Evolutionary conservation across 1,139 yeast species (phyloP), one percentile per base, ranked within the genome.

Genomic region (Yamadazyma siamensis): DNA sequence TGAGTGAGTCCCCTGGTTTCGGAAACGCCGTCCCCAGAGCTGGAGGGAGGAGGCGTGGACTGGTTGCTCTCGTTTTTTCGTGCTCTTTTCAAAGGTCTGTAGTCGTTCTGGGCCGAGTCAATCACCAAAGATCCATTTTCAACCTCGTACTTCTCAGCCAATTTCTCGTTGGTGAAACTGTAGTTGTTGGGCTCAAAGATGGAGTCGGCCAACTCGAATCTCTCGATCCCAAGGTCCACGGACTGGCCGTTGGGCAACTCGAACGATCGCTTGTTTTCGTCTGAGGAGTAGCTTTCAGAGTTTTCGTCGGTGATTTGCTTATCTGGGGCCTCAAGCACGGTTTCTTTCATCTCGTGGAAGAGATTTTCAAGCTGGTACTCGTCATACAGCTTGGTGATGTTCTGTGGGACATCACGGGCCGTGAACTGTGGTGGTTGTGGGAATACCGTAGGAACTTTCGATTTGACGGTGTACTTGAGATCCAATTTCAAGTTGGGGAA

Each of bases 191-290:
- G 88, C 31, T 71, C 75, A 53, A 91, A 87, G 33, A 91, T 52
- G 8, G 86, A 66, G 49, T 91, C 96, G 1, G 86, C 85, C 37
- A 86, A 57, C 31, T 68, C 67, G 46, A 67, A 81, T 40, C 96
- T 64, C 38, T 85, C 94, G 29, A 60, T 46, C 6, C 73, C 58
- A 16, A 67, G 44, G 14, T 56, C 55, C 5, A 69, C 38, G 8
- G 63, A 50, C 45, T 68, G 75, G 4, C 75, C 75, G 47, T 85
- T 81, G 10, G 97, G 96, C 25, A 89, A 67, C 59, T 91, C 98
- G 52, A 84, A 86, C 20, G 71, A 56, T 34, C 95, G 67, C 32
- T 61, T 54, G 36, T 61, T 56, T 5, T 56, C 43, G 31, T 57
- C 63, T 29, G 52, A 57, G 18, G 54, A 42, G 41, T 61, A 64